Percentiles rank a stretch among this genome's conserved stretches.
phyloP scores from a whole-genome alignment of 2,329 filamentous ascomycete species.

The Neonectria magnoliae region DNA sequence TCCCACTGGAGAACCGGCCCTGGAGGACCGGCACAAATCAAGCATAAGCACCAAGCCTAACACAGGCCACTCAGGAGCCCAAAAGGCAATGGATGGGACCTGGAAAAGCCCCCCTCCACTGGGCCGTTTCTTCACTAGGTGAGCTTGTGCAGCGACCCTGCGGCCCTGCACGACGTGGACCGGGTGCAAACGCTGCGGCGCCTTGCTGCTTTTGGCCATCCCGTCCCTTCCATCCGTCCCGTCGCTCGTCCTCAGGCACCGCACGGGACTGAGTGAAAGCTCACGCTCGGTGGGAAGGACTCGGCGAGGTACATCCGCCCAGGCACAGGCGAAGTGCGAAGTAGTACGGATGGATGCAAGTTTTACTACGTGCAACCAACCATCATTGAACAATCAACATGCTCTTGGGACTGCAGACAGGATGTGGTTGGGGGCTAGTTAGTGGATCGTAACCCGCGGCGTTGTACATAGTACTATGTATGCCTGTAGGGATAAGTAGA shows the following conservation, averaged over 20 bases:
- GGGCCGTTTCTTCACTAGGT: slow-evolving; percentile 21
- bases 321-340: neutral
- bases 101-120: neutral
- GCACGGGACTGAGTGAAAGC: too few species aligned
- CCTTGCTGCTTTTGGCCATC: slow-evolving; percentile 28
- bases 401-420: neutral
- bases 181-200: slow-evolving; percentile 19
- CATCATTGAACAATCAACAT: neutral
- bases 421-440: neutral
- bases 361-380: neutral
- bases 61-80: slow-evolving; percentile 5
- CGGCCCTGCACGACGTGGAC: slow-evolving; percentile 19
- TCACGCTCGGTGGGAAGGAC: slow-evolving; percentile 9
- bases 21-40: slow-evolving; percentile 6
- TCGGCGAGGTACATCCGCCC: slow-evolving; percentile 19
- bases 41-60: neutral
- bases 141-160: slow-evolving; percentile 13
- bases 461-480: neutral
- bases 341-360: neutral
- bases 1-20: neutral
- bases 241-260: slow-evolving; percentile 13
- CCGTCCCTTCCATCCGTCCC: slow-evolving; percentile 9
- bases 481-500: neutral
- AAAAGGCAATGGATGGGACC: neutral
- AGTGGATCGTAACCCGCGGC: slow-evolving; percentile 2